A percentile compares a stretch with the other conserved stretches of the same genome.
Conservation (phyloP, 2,329 filamentous ascomycete genomes). For the Tolypocladium sp. region DNA sequence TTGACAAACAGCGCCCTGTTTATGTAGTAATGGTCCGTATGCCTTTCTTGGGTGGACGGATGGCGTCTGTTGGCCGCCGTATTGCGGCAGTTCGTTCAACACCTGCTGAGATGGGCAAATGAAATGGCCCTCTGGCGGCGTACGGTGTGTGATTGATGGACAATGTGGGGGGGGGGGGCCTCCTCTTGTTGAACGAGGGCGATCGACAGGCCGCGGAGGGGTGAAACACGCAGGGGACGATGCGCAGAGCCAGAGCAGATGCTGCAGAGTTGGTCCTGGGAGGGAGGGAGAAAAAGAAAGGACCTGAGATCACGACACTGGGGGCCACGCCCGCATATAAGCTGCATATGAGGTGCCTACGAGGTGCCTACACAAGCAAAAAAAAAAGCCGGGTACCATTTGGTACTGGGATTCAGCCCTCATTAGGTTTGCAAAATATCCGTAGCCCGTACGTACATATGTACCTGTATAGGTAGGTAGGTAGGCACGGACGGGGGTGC, state of each 20-base stretch:
- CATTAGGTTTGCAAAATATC: background rate
- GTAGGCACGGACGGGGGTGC: background rate
- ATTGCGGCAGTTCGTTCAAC: background rate
- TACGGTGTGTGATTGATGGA: slow-evolving; percentile 1
- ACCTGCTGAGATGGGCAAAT: background rate
- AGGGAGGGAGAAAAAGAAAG: background rate
- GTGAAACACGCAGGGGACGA: background rate
- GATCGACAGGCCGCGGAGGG: background rate
- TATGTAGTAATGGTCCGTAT: background rate
- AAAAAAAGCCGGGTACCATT: background rate
- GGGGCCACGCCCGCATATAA: background rate
- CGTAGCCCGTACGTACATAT: background rate
- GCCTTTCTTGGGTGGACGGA: background rate
- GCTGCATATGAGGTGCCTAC: background rate
- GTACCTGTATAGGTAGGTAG: background rate
- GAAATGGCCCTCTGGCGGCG: background rate
- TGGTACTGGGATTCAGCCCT: background rate
- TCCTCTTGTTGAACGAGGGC: background rate
- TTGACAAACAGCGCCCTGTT: background rate
- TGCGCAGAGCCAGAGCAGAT: too few relatives aligned
- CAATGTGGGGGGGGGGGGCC: slow-evolving; percentile 5
- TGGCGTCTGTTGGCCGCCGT: background rate
- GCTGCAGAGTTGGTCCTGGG: background rate
- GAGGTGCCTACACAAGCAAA: background rate
- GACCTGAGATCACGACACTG: background rate